Percentiles rank a stretch among this genome's conserved stretches.
Evolutionary conservation across 345 rosid species (phyloP).

Genomic region (Psidium guajava): DNA sequence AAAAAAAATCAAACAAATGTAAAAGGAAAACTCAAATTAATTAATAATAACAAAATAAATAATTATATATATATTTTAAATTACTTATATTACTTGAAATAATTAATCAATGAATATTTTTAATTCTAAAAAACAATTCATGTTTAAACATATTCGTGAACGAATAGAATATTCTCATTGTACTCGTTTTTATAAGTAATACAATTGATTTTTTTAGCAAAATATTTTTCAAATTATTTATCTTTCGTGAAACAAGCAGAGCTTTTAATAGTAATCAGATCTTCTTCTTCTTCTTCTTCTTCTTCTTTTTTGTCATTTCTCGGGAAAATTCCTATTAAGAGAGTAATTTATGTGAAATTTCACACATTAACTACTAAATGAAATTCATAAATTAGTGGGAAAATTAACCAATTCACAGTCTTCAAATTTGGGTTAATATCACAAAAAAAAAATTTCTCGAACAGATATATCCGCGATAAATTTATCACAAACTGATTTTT

Average conservation of each 20-base stretch:
- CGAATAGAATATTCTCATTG: neutral
- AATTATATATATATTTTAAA: neutral
- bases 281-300: too few species aligned
- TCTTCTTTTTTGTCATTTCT: neutral
- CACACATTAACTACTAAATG: neutral
- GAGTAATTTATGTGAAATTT: neutral
- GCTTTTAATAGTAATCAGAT: neutral
- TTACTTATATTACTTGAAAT: neutral
- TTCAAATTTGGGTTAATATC: neutral
- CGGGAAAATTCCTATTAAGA: neutral
- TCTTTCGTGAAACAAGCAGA: accelerated
- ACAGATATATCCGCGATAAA: too few species aligned
- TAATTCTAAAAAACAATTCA: neutral
- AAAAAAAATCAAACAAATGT: neutral
- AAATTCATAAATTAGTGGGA: neutral
- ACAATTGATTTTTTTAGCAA: accelerated
- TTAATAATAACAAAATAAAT: neutral
- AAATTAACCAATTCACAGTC: neutral
- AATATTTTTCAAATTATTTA: accelerated
- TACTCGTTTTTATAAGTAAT: neutral
- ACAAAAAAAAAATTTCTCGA: too few species aligned
- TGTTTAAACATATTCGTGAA: neutral
- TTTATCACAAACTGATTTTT: too few species aligned
- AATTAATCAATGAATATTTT: neutral
- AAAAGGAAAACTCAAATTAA: neutral